Evolutionary conservation across 2,329 filamentous ascomycete genomes (phyloP), one percentile per base, ranked within the genome.

Genomic region (Sclerotinia glacialis): DNA sequence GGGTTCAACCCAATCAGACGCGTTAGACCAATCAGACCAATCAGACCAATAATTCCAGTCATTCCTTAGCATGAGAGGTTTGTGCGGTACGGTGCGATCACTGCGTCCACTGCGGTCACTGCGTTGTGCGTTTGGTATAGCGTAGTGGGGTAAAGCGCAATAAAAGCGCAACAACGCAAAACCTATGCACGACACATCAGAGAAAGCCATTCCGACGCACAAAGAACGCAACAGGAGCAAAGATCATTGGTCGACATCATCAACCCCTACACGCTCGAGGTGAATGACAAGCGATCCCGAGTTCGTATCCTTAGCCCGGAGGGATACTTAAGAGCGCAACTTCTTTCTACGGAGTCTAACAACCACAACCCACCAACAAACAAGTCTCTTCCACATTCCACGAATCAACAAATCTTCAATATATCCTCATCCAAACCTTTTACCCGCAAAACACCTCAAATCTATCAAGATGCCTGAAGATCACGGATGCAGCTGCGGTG

Each of bases 391-490:
- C 18, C 5, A 54, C 26, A 28, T 28, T 14, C 28, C 5, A 59
- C 55, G 26, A 59, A 46, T 47, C 55, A 47, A 60, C 21, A n/a
- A 47, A 23, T 11, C 11, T 9, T 34, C 40, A 44, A 34, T 14
- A 34, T 6, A 28, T 9, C 26, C 26, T 14, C 21, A 37, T 37
- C 28, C 28, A 21, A 21, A 9, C 26, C 44, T 16, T 60, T 34
- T 23, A 37, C 49, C 5, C 5, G 47, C 56, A 11, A 26, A 16
- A 2, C 2, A 34, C 4, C 42, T 34, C 56, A 59, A 47, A 59
- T 59, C 56, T 23, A 49, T 60, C 58, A 60, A 49, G 12, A 60
- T 60, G 58, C 58, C 58, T 49, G 56, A 18, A 59, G 42, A 6
- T 9, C 34, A 42, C 14, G 28, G 44, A 47, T 60, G 58, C 44